phyloP scores from a whole-genome alignment of 192 early-diverging fungal genomes.

The Chytriomyces confervae region DNA sequence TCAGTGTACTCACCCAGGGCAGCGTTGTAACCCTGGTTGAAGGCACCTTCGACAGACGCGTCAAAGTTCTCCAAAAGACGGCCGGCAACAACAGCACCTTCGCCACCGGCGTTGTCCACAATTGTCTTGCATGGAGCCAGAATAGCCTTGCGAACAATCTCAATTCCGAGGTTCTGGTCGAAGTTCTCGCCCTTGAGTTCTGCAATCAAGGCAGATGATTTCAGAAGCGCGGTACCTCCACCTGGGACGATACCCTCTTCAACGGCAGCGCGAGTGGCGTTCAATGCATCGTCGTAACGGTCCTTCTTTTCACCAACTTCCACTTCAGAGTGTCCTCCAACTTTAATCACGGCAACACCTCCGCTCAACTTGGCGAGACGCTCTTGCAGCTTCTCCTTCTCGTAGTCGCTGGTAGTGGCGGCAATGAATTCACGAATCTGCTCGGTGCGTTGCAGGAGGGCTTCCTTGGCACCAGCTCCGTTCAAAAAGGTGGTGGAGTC shows the following conservation, averaged over 20 bases:
- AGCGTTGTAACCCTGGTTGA: slow-evolving; percentile 95
- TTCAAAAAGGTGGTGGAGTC: slow-evolving; percentile 99
- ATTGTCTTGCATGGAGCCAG: slow-evolving; percentile 92
- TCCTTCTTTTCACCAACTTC: slow-evolving; percentile 99
- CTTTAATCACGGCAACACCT: slow-evolving; percentile 99
- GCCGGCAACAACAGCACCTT: slow-evolving; percentile 96
- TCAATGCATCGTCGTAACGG: slow-evolving; percentile 97
- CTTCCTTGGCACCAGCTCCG: slow-evolving; percentile 90
- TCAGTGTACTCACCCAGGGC: slow-evolving; percentile 90
- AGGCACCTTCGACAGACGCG: slow-evolving; percentile 53
- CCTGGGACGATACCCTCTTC: slow-evolving; percentile 99
- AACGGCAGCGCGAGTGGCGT: slow-evolving; percentile 98
- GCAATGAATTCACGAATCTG: slow-evolving; percentile 93
- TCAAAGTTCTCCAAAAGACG: slow-evolving; percentile 85
- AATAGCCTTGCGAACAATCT: slow-evolving; percentile 94
- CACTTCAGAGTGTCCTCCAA: slow-evolving; percentile 97
- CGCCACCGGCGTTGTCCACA: slow-evolving; percentile 95
- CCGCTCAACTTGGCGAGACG: slow-evolving; percentile 97
- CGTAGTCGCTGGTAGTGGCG: slow-evolving; percentile 91
- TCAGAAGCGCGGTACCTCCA: slow-evolving; percentile 96
- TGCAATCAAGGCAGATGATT: slow-evolving; percentile 85
- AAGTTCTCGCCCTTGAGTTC: slow-evolving; percentile 91
- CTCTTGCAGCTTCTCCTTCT: slow-evolving; percentile 99
- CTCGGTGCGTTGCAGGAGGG: slow-evolving; percentile 91
- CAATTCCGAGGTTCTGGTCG: slow-evolving; percentile 98